A percentile compares a stretch with the other conserved stretches of the same genome.
These are phyloP conservation scores for Trichoderma pleuroti DNA, from an alignment of 2,329 filamentous ascomycete species.

Conservation along the genomic window DNA sequence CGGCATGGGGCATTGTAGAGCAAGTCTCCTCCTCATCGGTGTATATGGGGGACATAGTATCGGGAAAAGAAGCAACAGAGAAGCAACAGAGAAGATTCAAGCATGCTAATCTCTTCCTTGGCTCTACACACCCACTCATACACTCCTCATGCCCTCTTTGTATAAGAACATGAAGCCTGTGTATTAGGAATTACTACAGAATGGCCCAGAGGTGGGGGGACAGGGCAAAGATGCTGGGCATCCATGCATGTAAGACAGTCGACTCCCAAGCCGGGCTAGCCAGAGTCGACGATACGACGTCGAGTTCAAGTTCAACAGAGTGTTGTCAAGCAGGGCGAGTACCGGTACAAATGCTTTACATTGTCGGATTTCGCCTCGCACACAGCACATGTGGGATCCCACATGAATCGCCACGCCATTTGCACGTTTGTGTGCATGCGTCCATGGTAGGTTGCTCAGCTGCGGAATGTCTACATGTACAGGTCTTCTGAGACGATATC, in stretches of 20 bases:
- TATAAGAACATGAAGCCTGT: too few relatives aligned
- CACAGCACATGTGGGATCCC: neutral
- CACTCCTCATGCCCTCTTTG: neutral
- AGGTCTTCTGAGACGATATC: neutral
- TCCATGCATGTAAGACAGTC: constrained; percentile 17
- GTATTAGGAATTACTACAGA: neutral
- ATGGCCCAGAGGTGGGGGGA: neutral
- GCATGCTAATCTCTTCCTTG: neutral
- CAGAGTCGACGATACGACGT: neutral
- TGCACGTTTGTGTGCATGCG: neutral
- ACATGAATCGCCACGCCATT: neutral
- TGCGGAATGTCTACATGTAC: neutral
- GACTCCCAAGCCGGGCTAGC: neutral
- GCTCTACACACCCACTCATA: neutral
- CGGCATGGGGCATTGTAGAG: neutral
- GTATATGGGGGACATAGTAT: too few relatives aligned
- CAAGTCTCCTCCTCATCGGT: too few relatives aligned
- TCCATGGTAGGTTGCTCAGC: neutral
- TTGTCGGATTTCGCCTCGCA: neutral
- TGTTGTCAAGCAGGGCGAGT: neutral
- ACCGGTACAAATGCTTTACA: neutral
- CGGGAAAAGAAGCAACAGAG: neutral
- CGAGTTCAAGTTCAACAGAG: too few relatives aligned
- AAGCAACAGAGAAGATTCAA: neutral
- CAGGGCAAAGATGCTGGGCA: neutral